These are phyloP conservation scores for Penicillium macrosclerotiorum DNA, from an alignment of 495 filamentous ascomycete species.

Conservation along the genomic window DNA sequence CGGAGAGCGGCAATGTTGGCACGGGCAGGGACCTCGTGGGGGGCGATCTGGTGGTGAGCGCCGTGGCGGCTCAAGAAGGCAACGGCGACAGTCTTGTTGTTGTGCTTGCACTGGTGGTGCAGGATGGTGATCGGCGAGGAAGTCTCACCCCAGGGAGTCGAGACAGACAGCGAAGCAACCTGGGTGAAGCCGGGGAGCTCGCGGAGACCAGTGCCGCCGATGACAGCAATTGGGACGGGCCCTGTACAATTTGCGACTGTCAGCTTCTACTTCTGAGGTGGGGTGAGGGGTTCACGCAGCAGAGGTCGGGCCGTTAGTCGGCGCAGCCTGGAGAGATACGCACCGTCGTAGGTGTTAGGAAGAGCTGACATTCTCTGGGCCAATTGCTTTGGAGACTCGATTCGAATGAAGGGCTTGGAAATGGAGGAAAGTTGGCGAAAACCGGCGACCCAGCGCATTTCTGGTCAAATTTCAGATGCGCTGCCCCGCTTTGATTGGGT, in stretches of 20 bases:
- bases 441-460: conserved; percentile 18
- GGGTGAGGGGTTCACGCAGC: conserved; percentile 17
- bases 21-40: conserved; percentile 84
- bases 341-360: conserved; percentile 55
- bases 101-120: conserved; percentile 66
- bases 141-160: conserved; percentile 88
- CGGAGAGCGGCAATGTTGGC: conserved; percentile 96
- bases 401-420: conserved; percentile 32
- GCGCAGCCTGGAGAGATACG: conserved; percentile 11
- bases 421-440: conserved; percentile 28
- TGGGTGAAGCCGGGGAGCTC: conserved; percentile 73
- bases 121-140: conserved; percentile 90
- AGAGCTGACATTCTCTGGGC: conserved; percentile 54
- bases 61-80: conserved; percentile 96
- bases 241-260: conserved; percentile 43
- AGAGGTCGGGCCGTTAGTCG: not conserved
- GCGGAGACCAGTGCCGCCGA: conserved; percentile 89
- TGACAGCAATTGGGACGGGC: conserved; percentile 87
- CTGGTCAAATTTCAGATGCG: conserved; percentile 11
- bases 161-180: conserved; percentile 66
- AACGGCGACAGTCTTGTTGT: conserved; percentile 61
- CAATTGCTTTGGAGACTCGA: conserved; percentile 35
- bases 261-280: conserved; percentile 15
- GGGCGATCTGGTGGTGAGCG: conserved; percentile 79
- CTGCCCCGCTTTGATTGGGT: conserved; percentile 20